Percentiles rank a stretch among this genome's conserved stretches.
Evolutionary conservation across 148 eudicot genomes (phyloP).

Genomic region (Rhododendron simsii): DNA sequence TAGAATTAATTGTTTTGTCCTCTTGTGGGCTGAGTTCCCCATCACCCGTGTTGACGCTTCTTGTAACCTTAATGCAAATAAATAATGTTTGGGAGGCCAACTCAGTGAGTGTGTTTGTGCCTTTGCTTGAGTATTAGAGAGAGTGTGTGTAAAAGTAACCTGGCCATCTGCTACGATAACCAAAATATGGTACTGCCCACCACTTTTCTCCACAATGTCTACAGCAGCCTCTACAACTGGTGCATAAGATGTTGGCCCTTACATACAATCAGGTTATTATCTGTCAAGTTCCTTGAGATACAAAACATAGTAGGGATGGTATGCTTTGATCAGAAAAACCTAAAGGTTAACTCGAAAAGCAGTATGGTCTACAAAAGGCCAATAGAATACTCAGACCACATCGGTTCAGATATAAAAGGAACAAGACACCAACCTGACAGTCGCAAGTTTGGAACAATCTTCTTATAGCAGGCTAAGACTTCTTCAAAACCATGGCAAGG

Average conservation of each 20-base stretch:
- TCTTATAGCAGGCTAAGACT: constrained; percentile 37
- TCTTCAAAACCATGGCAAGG: constrained; percentile 50
- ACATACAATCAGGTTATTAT: neutral
- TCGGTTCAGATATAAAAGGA: neutral
- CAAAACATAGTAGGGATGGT: neutral
- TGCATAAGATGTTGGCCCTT: constrained; percentile 47
- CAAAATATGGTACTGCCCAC: constrained; percentile 43
- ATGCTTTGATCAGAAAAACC: neutral
- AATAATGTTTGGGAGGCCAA: neutral
- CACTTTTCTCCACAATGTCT: constrained; percentile 43
- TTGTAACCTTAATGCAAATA: constrained; percentile 29
- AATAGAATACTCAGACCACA: neutral
- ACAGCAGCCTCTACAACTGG: constrained; percentile 41
- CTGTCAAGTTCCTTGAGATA: neutral
- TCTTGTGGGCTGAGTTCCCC: constrained; percentile 37
- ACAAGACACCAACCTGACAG: constrained; percentile 30
- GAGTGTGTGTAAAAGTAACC: constrained; percentile 19
- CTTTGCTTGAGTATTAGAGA: neutral
- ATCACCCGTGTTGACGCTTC: constrained; percentile 29
- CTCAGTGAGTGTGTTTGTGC: neutral
- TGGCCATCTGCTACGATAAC: constrained; percentile 46
- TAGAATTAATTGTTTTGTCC: constrained; percentile 28
- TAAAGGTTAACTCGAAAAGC: neutral
- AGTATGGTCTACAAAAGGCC: neutral
- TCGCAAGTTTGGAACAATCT: constrained; percentile 25